These are phyloP conservation scores for Gymnopilus junonius DNA, from an alignment of 768 basidiomycete genomes.

Conservation along the genomic window DNA sequence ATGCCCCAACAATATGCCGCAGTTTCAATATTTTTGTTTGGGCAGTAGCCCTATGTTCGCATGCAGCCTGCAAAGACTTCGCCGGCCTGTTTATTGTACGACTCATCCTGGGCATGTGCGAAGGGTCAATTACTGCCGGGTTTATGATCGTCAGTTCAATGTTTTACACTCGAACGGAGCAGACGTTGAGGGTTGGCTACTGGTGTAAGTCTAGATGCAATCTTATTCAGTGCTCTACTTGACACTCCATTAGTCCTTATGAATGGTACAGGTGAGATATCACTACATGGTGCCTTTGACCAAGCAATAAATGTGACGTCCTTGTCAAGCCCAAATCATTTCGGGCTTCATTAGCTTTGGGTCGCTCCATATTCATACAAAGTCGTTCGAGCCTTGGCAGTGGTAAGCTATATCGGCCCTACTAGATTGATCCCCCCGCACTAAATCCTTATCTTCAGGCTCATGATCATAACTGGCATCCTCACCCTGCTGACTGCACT, in stretches of 20 bases:
- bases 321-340: constrained; percentile 66
- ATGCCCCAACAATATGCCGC: neutral
- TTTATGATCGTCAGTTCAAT: constrained; percentile 79
- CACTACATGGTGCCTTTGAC: neutral
- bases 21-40: constrained; percentile 73
- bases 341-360: constrained; percentile 73
- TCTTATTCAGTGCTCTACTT: neutral
- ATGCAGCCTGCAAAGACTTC: constrained; percentile 77
- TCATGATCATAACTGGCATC: constrained; percentile 72
- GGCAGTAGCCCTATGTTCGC: constrained; percentile 60
- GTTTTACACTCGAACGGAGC: constrained; percentile 78
- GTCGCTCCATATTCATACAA: constrained; percentile 60
- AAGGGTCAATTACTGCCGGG: constrained; percentile 73
- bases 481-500: constrained; percentile 58
- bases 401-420: constrained; percentile 44
- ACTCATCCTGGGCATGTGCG: constrained; percentile 72
- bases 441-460: constrained; percentile 35
- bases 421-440: neutral
- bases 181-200: constrained; percentile 71
- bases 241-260: constrained; percentile 53
- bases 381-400: constrained; percentile 71
- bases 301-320: neutral
- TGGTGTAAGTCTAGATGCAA: constrained; percentile 58
- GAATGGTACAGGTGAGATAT: constrained; percentile 65
- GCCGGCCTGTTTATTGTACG: constrained; percentile 65